These are phyloP conservation scores for Sarocladium oryzae DNA, from an alignment of 2,329 filamentous ascomycete genomes.

Conservation along the genomic window DNA sequence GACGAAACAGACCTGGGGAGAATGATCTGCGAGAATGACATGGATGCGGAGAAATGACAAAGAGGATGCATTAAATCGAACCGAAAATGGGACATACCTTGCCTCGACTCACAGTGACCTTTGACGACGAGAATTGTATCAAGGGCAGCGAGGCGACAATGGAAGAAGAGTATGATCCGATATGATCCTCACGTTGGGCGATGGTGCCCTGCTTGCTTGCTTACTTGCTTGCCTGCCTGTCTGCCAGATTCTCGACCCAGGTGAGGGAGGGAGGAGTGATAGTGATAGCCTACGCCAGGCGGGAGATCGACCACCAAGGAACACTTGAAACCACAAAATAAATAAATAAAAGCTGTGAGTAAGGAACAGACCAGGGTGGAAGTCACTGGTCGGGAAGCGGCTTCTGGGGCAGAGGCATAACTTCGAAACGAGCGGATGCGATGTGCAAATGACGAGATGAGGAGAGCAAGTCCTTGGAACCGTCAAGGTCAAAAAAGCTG, in stretches of 20 bases:
- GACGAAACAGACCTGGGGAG: neutral
- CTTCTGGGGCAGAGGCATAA: neutral
- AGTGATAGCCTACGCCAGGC: too few relatives aligned
- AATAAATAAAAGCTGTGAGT: too few relatives aligned
- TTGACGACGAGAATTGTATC: neutral
- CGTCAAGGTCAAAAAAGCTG: neutral
- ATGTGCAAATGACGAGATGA: neutral
- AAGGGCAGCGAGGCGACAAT: too few relatives aligned
- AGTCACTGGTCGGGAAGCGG: neutral
- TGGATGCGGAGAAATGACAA: neutral
- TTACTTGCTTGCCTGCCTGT: too few relatives aligned
- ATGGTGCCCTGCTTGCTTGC: too few relatives aligned
- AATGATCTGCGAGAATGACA: neutral
- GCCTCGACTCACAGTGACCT: neutral
- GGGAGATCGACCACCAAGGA: too few relatives aligned
- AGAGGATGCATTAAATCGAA: slow-evolving; percentile 4
- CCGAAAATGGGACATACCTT: slow-evolving; percentile 2
- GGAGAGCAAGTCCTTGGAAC: neutral
- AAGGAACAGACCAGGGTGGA: neutral
- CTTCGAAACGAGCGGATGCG: neutral
- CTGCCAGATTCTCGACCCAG: too few relatives aligned
- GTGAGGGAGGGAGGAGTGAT: too few relatives aligned
- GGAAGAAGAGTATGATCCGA: too few relatives aligned
- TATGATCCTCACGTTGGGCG: too few relatives aligned
- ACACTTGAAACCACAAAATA: too few relatives aligned